phyloP scores from a whole-genome alignment of 257 asterid genomes.

The Euphrasia confusa region DNA sequence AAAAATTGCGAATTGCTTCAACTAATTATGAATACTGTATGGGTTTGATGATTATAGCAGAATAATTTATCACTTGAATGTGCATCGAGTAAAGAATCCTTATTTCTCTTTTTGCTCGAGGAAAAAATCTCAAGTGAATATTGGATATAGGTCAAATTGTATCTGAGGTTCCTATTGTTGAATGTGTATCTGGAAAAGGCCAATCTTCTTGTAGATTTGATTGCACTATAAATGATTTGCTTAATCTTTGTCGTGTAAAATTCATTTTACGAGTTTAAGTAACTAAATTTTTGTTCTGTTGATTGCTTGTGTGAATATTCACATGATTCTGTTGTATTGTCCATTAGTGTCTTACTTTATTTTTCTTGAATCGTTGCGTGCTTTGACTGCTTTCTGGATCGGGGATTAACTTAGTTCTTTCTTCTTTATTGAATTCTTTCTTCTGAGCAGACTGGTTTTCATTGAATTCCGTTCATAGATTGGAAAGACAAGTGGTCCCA shows the following conservation, averaged over 20 bases:
- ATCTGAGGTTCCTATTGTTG: background rate
- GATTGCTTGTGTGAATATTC: background rate
- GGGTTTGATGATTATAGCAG: background rate
- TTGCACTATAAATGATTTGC: background rate
- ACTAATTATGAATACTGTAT: background rate
- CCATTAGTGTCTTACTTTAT: background rate
- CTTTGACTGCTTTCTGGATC: background rate
- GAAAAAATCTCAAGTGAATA: background rate
- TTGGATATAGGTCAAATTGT: background rate
- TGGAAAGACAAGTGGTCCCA: constrained; percentile 87
- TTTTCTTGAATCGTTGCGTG: background rate
- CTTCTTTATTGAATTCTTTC: background rate
- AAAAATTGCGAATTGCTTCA: background rate
- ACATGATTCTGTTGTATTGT: background rate
- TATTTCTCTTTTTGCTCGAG: background rate
- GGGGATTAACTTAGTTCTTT: constrained; percentile 5
- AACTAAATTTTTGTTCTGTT: background rate
- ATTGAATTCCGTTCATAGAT: constrained; percentile 58
- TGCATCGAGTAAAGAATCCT: background rate
- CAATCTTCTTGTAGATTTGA: background rate
- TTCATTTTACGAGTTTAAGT: background rate
- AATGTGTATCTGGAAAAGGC: background rate
- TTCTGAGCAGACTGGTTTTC: constrained; percentile 67
- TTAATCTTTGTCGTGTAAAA: background rate
- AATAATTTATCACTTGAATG: background rate